Base-by-base conservation (phyloP, 805 yeast species). In the Candida ponderosae region DNA sequence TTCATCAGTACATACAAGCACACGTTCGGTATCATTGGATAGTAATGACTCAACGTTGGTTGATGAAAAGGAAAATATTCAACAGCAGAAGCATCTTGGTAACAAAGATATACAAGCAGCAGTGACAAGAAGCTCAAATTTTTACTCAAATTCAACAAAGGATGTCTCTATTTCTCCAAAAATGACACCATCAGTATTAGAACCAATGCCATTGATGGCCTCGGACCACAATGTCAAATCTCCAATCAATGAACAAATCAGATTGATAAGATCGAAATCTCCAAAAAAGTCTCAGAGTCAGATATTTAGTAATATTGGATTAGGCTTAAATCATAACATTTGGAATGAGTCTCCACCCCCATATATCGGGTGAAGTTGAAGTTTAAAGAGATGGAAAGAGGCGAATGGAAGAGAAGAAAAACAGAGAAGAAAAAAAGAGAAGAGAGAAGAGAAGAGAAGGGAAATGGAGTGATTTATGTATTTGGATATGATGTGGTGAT, bases 241-340 rank as follows among this genome's bases (percentile, higher is more conserved):
- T 6, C 35, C 35, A 24, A 32, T 32, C 29, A 24, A n/a, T 26
- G 20, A 19, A 17, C 21, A 33, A 33, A 15, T 17, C 24, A 14
- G 28, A 47, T 27, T 31, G 14, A 18, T 23, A 28, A 31, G 35
- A 36, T 29, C 35, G 6, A 43, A 51, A 21, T 51, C 56, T 9
- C 56, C 57, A 31, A 38, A 48, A 29, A 50, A 52, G 31, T 52
- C 57, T 2, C 54, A 51, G 33, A 43, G 46, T 21, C 44, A 49
- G 32, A 21, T 51, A 18, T 31, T 43, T 32, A 29, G 18, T 29
- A 43, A 42, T 32, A 45, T 47, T 33, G 54, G 54, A 3, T 36
- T 46, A 4, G 52, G 50, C 4, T 29, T 47, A 19, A 47, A 40
- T 20, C 34, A 33, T 16, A 30, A 36, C 18, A 19, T 36, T 14